Conservation (phyloP, 1,284 basidiomycete species). For the Ganoderma sinense region DNA sequence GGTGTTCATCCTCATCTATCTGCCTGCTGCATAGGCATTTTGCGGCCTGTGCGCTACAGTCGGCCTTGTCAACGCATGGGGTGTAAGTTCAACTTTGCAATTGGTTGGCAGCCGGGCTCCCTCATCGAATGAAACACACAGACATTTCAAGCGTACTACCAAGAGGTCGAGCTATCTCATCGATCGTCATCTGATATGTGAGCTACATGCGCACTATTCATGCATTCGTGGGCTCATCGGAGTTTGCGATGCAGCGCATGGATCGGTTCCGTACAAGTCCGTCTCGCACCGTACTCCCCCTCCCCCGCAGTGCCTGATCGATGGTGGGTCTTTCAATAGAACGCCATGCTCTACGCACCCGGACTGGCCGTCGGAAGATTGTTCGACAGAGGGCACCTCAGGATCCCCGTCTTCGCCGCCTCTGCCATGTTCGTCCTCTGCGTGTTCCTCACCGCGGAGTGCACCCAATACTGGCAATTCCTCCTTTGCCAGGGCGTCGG, state of each 20-base stretch:
- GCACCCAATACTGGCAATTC: neutral
- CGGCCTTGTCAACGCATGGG: neutral
- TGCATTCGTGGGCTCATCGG: neutral
- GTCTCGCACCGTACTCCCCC: neutral
- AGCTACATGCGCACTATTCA: neutral
- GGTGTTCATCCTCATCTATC: neutral
- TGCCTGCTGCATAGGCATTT: neutral
- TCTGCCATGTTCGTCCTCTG: neutral
- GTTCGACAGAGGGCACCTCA: neutral
- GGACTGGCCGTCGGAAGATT: neutral
- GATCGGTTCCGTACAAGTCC: neutral
- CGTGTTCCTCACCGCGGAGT: neutral
- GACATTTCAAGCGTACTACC: slow-evolving; percentile 4
- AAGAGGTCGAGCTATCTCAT: neutral
- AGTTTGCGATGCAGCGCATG: neutral
- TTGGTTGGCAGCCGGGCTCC: neutral
- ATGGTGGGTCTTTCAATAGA: neutral
- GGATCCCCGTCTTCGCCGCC: neutral
- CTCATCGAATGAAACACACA: neutral
- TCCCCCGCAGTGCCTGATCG: neutral
- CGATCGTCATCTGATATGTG: slow-evolving; percentile 1
- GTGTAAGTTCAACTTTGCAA: neutral
- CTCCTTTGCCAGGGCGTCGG: neutral
- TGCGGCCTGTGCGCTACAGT: neutral
- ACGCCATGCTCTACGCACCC: neutral